phyloP scores from a whole-genome alignment of 805 yeast genomes.

The Yamadazyma ubonensis region DNA sequence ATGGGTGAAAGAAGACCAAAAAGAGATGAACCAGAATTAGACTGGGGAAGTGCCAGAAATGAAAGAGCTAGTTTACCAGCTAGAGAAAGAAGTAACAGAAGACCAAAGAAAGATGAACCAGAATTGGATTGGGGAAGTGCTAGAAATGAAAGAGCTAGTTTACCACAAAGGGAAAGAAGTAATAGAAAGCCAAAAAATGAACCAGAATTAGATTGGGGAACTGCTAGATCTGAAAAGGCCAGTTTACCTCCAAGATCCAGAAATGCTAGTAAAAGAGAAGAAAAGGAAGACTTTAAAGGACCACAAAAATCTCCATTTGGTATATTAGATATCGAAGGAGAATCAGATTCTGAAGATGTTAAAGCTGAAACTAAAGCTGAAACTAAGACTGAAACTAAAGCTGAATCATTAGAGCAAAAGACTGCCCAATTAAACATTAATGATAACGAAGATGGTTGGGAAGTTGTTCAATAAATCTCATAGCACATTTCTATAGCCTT shows the following conservation, averaged over 20 bases:
- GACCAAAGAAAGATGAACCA: conserved; percentile 21
- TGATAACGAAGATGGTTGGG: conserved; percentile 34
- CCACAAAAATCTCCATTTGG: conserved; percentile 37
- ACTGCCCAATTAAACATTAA: conserved; percentile 28
- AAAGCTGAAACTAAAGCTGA: conserved; percentile 15
- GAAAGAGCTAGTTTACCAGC: conserved; percentile 30
- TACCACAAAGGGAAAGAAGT: conserved; percentile 21
- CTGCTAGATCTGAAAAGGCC: conserved; percentile 38
- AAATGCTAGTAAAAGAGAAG: conserved; percentile 23
- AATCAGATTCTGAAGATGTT: conserved; percentile 28
- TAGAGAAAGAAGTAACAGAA: conserved; percentile 29
- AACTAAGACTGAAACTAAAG: conserved; percentile 12
- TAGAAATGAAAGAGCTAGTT: conserved; percentile 25
- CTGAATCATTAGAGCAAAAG: conserved; percentile 21
- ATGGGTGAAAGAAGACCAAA: conserved; percentile 34
- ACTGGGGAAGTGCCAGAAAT: conserved; percentile 54
- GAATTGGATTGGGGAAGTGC: conserved; percentile 30
- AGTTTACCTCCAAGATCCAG: conserved; percentile 21
- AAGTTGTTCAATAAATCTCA: conserved; percentile 25
- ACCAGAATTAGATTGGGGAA: conserved; percentile 43
- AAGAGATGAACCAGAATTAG: conserved; percentile 40
- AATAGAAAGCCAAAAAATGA: conserved; percentile 32
- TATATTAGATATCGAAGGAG: conserved; percentile 35
- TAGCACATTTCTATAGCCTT: conserved; percentile 4
- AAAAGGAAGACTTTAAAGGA: conserved; percentile 20